These are phyloP conservation scores for Tieghemostelium lacteum DNA, from an alignment of 78 protist genomes.

Conservation along the genomic window DNA sequence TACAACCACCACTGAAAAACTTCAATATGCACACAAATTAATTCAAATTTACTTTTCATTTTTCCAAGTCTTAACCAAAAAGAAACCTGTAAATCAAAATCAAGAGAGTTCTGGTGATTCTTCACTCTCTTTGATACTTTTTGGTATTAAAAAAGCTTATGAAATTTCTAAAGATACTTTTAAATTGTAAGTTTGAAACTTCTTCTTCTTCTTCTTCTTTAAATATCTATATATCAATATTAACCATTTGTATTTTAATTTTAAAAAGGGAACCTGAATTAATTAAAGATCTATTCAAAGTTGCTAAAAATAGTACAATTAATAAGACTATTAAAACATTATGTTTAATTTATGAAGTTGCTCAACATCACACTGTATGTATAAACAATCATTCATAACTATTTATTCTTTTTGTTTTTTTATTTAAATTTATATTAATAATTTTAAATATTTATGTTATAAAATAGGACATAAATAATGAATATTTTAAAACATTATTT, in stretches of 20 bases:
- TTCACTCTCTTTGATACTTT: conserved; percentile 21
- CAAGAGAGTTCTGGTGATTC: neutral
- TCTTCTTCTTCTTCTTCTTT: neutral
- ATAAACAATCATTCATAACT: neutral
- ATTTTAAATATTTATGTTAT: neutral
- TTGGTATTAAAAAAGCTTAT: conserved; percentile 58
- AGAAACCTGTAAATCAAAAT: neutral
- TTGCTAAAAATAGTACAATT: conserved; percentile 14
- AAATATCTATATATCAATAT: neutral
- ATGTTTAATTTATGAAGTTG: conserved; percentile 50
- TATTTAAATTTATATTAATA: conserved; percentile 2
- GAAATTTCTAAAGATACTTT: conserved; percentile 1
- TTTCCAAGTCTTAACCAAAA: conserved; percentile 11
- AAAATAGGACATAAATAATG: conserved; percentile 21
- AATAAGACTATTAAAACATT: conserved; percentile 56
- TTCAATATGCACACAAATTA: neutral
- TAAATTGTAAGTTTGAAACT: neutral
- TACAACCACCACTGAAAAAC: neutral
- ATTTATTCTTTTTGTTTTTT: neutral
- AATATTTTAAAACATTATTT: conserved; percentile 30
- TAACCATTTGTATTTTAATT: neutral
- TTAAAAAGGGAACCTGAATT: neutral
- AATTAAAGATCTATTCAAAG: conserved; percentile 27
- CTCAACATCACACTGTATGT: conserved; percentile 32
- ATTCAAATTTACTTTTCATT: conserved; percentile 20